A percentile compares a stretch with the other conserved stretches of the same genome.
These are phyloP conservation scores for Russula compacta DNA, from an alignment of 768 basidiomycete genomes.

Conservation along the genomic window DNA sequence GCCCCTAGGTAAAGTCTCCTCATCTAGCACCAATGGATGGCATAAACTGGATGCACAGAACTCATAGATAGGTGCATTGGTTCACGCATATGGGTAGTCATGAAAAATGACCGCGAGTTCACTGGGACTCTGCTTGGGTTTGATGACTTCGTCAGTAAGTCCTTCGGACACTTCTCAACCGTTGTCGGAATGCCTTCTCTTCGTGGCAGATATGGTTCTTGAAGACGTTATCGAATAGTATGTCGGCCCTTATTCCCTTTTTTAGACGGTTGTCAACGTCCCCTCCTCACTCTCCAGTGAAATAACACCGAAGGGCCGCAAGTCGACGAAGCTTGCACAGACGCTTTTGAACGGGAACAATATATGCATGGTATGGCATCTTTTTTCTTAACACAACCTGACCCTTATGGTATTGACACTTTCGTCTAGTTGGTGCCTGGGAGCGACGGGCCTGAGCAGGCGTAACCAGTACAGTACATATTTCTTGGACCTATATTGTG, in stretches of 20 bases:
- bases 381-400: background rate
- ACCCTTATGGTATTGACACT: background rate
- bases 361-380: constrained; percentile 76
- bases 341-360: constrained; percentile 91
- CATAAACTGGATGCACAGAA: constrained; percentile 39
- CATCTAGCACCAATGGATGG: background rate
- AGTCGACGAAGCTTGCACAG: constrained; percentile 75
- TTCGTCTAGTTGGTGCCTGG: constrained; percentile 52
- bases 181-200: background rate
- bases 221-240: constrained; percentile 97
- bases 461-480: background rate
- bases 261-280: background rate
- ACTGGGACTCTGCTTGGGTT: constrained; percentile 91
- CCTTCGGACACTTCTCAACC: background rate
- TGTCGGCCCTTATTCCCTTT: constrained; percentile 26
- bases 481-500: background rate
- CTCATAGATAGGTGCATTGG: constrained; percentile 97
- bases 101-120: constrained; percentile 97
- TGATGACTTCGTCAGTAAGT: constrained; percentile 99
- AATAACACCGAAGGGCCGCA: constrained; percentile 71
- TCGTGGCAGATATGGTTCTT: constrained; percentile 70
- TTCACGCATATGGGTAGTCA: constrained; percentile 94
- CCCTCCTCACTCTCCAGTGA: constrained; percentile 43
- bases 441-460: constrained; percentile 51
- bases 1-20: constrained; percentile 59